phyloP scores from a whole-genome alignment of 306 rosid species.

The Corylus americana region DNA sequence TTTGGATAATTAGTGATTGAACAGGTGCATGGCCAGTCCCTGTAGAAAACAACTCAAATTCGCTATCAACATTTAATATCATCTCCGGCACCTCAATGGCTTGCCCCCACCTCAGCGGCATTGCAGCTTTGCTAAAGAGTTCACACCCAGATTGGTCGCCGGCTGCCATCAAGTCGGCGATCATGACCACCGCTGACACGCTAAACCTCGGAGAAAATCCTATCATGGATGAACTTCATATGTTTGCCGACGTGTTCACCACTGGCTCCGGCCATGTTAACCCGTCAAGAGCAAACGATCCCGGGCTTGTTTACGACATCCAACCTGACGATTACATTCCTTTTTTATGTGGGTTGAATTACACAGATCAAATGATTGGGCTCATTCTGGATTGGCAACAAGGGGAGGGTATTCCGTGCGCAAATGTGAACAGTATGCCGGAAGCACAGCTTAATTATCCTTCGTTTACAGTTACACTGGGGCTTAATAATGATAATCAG shows the following conservation, averaged over 20 bases:
- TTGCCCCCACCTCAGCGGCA: slow-evolving; percentile 59
- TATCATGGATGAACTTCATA: slow-evolving; percentile 32
- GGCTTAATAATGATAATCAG: slow-evolving; percentile 13
- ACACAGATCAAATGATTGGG: slow-evolving; percentile 39
- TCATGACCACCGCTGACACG: slow-evolving; percentile 36
- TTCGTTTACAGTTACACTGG: slow-evolving; percentile 37
- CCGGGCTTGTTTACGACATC: slow-evolving; percentile 50
- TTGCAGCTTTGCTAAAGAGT: slow-evolving; percentile 53
- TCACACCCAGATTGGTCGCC: slow-evolving; percentile 74
- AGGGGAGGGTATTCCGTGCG: slow-evolving; percentile 25
- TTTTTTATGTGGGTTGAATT: slow-evolving; percentile 54
- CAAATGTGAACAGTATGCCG: slow-evolving; percentile 18
- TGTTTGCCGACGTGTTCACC: slow-evolving; percentile 39
- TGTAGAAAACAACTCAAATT: slow-evolving; percentile 22
- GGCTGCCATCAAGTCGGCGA: slow-evolving; percentile 58
- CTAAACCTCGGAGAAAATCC: slow-evolving; percentile 24
- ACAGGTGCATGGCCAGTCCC: slow-evolving; percentile 45
- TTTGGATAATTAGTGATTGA: too few relatives aligned
- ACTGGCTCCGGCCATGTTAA: slow-evolving; percentile 60
- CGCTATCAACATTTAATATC: slow-evolving; percentile 19
- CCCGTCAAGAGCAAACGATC: slow-evolving; percentile 51
- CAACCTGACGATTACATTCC: slow-evolving; percentile 47
- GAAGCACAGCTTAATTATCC: slow-evolving; percentile 58
- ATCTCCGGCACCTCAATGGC: slow-evolving; percentile 61
- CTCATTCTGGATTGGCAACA: slow-evolving; percentile 15